Percentiles rank a stretch among this genome's conserved stretches.
These are phyloP conservation scores for Calamus simplicifolius DNA, from an alignment of 176 grass and related monocot genomes.

Conservation along the genomic window DNA sequence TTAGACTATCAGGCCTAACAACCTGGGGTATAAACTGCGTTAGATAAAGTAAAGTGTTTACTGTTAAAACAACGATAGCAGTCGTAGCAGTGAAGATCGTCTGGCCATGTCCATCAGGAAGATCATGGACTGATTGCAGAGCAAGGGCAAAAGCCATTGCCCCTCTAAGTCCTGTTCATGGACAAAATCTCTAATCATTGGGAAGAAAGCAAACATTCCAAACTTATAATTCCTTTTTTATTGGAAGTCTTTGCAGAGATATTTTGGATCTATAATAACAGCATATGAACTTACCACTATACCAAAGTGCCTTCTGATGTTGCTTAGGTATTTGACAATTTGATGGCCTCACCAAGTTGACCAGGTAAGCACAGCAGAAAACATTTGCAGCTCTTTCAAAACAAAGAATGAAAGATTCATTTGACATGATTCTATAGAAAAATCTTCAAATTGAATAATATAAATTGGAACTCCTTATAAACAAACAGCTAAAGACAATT, in stretches of 20 bases:
- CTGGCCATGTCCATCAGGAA: conserved; percentile 94
- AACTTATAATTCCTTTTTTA: too few species aligned
- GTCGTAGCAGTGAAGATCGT: conserved; percentile 90
- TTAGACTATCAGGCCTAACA: too few species aligned
- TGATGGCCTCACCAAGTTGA: conserved; percentile 72
- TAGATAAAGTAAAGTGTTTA: conserved; percentile 18
- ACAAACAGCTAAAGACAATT: too few species aligned
- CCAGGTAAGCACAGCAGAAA: conserved; percentile 84
- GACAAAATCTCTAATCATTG: conserved; percentile 8
- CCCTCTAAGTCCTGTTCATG: conserved; percentile 74
- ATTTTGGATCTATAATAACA: too few species aligned
- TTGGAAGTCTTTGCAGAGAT: too few species aligned
- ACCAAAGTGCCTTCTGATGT: conserved; percentile 99
- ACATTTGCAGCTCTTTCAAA: conserved; percentile 75
- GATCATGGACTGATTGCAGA: conserved; percentile 93
- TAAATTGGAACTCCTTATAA: too few species aligned
- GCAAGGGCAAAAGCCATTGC: conserved; percentile 99
- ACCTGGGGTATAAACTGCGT: too few species aligned
- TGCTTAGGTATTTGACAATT: conserved; percentile 78
- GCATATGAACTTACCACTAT: conserved; percentile 55
- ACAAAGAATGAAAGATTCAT: too few species aligned
- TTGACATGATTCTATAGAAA: too few species aligned
- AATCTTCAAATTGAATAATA: too few species aligned
- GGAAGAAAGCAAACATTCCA: too few species aligned
- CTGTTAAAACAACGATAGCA: conserved; percentile 94